phyloP scores from a whole-genome alignment of 176 grass and related monocot genomes.

The Juncus inflexus region DNA sequence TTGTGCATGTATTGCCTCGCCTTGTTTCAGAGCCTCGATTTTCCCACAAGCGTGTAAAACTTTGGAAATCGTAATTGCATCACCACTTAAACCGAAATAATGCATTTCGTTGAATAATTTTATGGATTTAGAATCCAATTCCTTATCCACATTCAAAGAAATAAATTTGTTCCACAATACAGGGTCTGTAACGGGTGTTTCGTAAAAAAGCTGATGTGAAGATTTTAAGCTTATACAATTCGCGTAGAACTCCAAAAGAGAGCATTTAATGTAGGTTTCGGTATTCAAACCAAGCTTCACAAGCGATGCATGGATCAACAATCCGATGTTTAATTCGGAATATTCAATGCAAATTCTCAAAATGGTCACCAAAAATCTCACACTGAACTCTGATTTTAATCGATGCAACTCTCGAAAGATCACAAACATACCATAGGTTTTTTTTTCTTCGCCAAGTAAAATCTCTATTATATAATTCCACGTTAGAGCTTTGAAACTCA shows the following conservation, averaged over 20 bases:
- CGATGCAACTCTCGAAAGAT: constrained; percentile 36
- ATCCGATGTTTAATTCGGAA: constrained; percentile 33
- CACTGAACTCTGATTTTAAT: constrained; percentile 33
- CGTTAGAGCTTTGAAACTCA: constrained; percentile 17
- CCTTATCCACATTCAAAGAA: constrained; percentile 47
- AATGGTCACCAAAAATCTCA: constrained; percentile 37
- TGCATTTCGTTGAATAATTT: constrained; percentile 58
- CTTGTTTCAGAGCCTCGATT: constrained; percentile 34
- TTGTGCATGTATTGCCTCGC: constrained; percentile 47
- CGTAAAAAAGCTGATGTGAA: constrained; percentile 37
- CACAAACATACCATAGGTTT: background rate
- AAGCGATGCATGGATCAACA: constrained; percentile 53
- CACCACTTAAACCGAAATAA: constrained; percentile 38
- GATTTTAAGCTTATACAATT: constrained; percentile 35
- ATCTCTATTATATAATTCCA: constrained; percentile 22
- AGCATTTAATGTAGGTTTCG: constrained; percentile 53
- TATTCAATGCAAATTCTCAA: constrained; percentile 43
- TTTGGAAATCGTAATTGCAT: constrained; percentile 60
- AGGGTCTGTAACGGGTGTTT: constrained; percentile 27
- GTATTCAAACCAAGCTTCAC: constrained; percentile 36
- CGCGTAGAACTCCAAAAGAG: constrained; percentile 59
- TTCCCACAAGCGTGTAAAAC: constrained; percentile 68
- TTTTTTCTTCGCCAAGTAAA: constrained; percentile 6
- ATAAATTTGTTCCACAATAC: constrained; percentile 84
- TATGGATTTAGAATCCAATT: constrained; percentile 38